These are phyloP conservation scores for Flaveria brownii DNA, from an alignment of 129 eudicot species.

Conservation along the genomic window DNA sequence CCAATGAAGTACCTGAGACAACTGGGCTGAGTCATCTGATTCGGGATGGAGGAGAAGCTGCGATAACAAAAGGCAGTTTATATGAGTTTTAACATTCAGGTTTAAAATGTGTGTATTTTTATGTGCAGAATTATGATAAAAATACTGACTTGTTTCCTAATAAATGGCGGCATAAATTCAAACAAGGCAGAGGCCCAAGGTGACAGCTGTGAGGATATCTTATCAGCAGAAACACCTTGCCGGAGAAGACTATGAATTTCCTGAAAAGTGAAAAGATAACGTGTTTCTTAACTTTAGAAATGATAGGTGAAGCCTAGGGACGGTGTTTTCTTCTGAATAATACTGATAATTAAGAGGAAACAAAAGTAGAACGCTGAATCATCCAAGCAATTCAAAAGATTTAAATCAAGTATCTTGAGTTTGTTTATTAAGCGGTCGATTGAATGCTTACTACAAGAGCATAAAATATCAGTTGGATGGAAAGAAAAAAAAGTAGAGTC, in stretches of 20 bases:
- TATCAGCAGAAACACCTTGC: constrained; percentile 67
- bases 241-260: constrained; percentile 79
- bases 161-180: constrained; percentile 82
- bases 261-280: constrained; percentile 40
- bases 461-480: not conserved
- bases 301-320: not conserved
- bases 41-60: constrained; percentile 3
- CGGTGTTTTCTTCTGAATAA: not conserved
- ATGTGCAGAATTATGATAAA: not conserved
- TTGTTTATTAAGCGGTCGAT: not conserved
- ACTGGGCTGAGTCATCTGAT: constrained; percentile 5
- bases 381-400: not conserved
- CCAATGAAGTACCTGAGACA: not conserved
- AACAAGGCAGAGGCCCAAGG: constrained; percentile 97
- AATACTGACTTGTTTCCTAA: constrained; percentile 64
- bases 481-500: not conserved
- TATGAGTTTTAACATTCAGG: not conserved
- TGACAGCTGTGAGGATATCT: constrained; percentile 77
- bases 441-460: not conserved
- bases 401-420: not conserved
- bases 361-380: not conserved
- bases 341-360: not conserved
- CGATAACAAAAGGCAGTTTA: not conserved
- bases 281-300: not conserved
- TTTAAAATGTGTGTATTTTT: not conserved